Conservation (phyloP, 2,329 filamentous ascomycete genomes). For the Piedraia hortae region DNA sequence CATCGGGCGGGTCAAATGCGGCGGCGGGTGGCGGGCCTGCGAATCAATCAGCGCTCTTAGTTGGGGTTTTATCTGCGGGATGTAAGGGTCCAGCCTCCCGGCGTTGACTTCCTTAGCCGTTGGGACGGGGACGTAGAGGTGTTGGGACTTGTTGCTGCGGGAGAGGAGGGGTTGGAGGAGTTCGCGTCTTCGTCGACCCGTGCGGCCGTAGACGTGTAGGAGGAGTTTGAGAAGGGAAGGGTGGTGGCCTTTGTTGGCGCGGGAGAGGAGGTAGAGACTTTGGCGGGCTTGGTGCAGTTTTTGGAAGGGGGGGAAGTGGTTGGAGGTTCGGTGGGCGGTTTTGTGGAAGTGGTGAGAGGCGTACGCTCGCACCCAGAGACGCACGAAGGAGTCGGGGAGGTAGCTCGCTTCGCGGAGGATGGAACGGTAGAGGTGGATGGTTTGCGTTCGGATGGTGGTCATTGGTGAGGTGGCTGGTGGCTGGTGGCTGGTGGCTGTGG, state of each 20-base stretch:
- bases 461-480: no score
- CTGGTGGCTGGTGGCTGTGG: no score
- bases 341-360: slow-evolving; percentile 21
- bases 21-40: slow-evolving; percentile 8
- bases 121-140: slow-evolving; percentile 1
- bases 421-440: no score
- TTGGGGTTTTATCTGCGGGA: slow-evolving; percentile 13
- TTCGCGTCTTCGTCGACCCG: slow-evolving; percentile 23
- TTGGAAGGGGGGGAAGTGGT: slow-evolving; percentile 3
- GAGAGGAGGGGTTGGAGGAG: slow-evolving; percentile 14
- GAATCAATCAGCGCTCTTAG: slow-evolving; percentile 10
- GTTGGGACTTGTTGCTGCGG: neutral
- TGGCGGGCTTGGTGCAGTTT: slow-evolving; percentile 14
- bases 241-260: slow-evolving; percentile 29
- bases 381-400: slow-evolving; percentile 29
- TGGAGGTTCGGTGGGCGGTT: slow-evolving; percentile 2
- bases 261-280: slow-evolving; percentile 18
- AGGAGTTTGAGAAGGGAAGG: slow-evolving; percentile 25
- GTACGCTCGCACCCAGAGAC: slow-evolving; percentile 22
- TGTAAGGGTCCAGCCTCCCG: slow-evolving; percentile 4
- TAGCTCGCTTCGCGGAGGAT: no score
- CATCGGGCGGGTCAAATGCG: slow-evolving; percentile 9
- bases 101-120: slow-evolving; percentile 2
- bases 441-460: no score
- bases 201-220: slow-evolving; percentile 27